phyloP scores from a whole-genome alignment of 192 early-diverging fungal genomes.

The Backusella liffmaniae region DNA sequence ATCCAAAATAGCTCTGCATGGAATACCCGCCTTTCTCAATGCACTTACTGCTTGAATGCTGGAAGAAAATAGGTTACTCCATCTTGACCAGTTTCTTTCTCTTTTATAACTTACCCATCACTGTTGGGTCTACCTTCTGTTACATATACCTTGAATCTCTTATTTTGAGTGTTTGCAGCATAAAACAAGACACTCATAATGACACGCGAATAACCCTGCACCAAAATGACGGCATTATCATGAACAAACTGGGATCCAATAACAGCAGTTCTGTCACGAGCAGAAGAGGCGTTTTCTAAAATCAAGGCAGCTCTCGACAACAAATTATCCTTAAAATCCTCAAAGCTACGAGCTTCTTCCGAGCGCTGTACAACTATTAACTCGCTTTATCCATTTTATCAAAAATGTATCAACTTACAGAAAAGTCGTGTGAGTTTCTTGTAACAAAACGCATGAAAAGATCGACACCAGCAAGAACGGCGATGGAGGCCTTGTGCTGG shows the following conservation, averaged over 20 bases:
- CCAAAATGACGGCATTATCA: conserved; percentile 76
- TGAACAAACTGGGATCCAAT: conserved; percentile 78
- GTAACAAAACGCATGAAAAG: conserved; percentile 74
- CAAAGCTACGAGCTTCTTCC: conserved; percentile 44
- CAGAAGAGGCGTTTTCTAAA: conserved; percentile 68
- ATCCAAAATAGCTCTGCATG: conserved; percentile 85
- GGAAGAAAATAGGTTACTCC: not conserved
- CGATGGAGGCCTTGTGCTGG: conserved; percentile 65
- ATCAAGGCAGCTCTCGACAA: conserved; percentile 70
- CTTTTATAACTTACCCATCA: conserved; percentile 51
- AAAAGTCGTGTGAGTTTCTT: conserved; percentile 57
- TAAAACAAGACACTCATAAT: conserved; percentile 82
- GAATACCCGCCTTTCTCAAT: conserved; percentile 73
- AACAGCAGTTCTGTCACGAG: conserved; percentile 76
- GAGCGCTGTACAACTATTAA: not conserved
- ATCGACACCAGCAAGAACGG: conserved; percentile 85
- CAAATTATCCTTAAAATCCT: conserved; percentile 66
- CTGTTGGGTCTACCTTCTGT: conserved; percentile 84
- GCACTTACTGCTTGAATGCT: conserved; percentile 64
- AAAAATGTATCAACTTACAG: conserved; percentile 36
- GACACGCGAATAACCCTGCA: conserved; percentile 95
- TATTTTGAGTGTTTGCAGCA: conserved; percentile 71
- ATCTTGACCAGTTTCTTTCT: not conserved
- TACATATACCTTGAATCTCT: conserved; percentile 90
- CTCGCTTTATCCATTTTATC: no score